Evolutionary conservation across 176 grass and related monocot genomes (phyloP), one percentile per base, ranked within the genome.

Genomic region (Aegilops speltoides): DNA sequence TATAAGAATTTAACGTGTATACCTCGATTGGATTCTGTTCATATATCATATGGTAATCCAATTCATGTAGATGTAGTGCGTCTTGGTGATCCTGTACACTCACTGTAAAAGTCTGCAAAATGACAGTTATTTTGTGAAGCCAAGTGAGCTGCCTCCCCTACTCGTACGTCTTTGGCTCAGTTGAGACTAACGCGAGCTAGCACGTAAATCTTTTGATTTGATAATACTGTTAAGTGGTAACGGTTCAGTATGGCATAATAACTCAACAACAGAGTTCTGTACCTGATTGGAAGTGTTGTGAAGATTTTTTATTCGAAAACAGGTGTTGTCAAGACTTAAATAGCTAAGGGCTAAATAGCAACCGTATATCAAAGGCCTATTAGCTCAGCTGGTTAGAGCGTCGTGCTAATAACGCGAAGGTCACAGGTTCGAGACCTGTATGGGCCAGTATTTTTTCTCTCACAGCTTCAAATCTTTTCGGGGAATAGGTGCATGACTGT

Each of bases 351-450:
- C 46, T 50, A 50, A 50, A 50, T 16, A 50, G 1, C 0, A 2
- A 50, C 5, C 0, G 14, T 16, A 0, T 5, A 4, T 17, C 64
- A 1, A 6, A 28, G 92, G 88, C 86, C 90, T 91, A 94, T 94
- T 97, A 91, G 90, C 92, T 97, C 86, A 94, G 95, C 69, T 94
- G 90, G 95, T 93, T 97, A 97, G 92, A 94, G 86, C 90, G 89
- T 93, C 88, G 86, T 95, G 91, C 93, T 98, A 98, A 98, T 98
- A 98, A 95, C 91, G 91, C 83, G 93, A 93, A 98, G 91, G 91
- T 95, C 87, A 86, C 87, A 95, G 95, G 92, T 94, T 97, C 88
- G 90, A 91, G 85, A 94, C 88, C 88, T 97, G 95, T 88, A 97
- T 97, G 77, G 95, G 90, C 92, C 86, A 96, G 0, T 10, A 10